A percentile compares a stretch with the other conserved stretches of the same genome.
These are phyloP conservation scores for Schizopora paradoxa DNA, from an alignment of 1,284 basidiomycete species.

Conservation along the genomic window DNA sequence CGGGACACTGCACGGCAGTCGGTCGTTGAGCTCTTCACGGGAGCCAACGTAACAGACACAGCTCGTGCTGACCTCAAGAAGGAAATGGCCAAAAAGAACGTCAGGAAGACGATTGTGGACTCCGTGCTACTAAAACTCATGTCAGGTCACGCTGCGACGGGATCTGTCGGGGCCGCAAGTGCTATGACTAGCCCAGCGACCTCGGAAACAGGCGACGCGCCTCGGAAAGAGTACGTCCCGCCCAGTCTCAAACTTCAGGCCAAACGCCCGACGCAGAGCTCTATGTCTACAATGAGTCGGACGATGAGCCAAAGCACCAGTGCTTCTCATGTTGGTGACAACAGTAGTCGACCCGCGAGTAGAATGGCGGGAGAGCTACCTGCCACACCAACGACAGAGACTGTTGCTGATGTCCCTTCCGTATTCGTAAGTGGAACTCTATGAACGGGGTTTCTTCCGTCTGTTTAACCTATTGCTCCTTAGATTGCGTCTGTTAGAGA, in stretches of 20 bases:
- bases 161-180: constrained; percentile 30
- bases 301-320: constrained; percentile 42
- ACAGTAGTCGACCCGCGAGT: constrained; percentile 12
- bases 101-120: constrained; percentile 83
- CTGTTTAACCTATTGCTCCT: constrained; percentile 19
- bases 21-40: constrained; percentile 80
- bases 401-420: constrained; percentile 6
- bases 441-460: constrained; percentile 3
- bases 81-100: constrained; percentile 77
- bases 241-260: constrained; percentile 61
- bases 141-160: constrained; percentile 29
- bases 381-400: constrained; percentile 11
- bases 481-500: constrained; percentile 84
- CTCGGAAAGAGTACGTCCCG: constrained; percentile 61
- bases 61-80: constrained; percentile 93
- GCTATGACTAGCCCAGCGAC: constrained; percentile 47
- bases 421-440: constrained; percentile 14
- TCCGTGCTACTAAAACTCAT: constrained; percentile 60
- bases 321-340: constrained; percentile 2
- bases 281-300: constrained; percentile 34
- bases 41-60: constrained; percentile 72
- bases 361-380: constrained; percentile 11
- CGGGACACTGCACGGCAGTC: constrained; percentile 80
- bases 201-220: constrained; percentile 54
- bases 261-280: constrained; percentile 38